Evolutionary conservation across 768 basidiomycete species (phyloP).

Genomic region (Suillus paluster): DNA sequence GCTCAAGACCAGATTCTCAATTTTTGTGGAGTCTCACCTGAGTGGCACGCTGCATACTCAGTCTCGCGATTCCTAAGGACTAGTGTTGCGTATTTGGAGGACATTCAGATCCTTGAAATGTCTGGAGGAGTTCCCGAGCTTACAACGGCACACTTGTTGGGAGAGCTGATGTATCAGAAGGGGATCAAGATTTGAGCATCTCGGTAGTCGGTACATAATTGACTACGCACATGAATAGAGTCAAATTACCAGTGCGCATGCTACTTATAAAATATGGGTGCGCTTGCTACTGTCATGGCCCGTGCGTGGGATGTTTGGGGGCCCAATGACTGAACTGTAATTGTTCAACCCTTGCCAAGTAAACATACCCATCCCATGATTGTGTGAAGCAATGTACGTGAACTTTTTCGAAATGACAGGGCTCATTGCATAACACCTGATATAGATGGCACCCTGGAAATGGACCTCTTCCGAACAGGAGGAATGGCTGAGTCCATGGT

Average conservation of each 20-base stretch:
- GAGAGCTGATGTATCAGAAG: too few relatives aligned
- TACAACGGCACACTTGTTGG: too few relatives aligned
- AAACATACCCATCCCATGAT: neutral
- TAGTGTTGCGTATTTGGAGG: too few relatives aligned
- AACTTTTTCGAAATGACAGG: slow-evolving; percentile 1
- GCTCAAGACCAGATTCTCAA: neutral
- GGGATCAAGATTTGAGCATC: too few relatives aligned
- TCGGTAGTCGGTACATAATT: too few relatives aligned
- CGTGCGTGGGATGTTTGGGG: neutral
- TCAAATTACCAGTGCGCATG: too few relatives aligned
- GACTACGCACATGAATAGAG: too few relatives aligned
- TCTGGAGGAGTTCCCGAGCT: too few relatives aligned
- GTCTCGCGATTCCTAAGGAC: neutral
- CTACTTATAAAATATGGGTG: too few relatives aligned
- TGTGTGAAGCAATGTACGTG: neutral
- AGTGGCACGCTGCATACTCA: neutral
- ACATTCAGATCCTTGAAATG: too few relatives aligned
- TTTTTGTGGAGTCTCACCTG: neutral
- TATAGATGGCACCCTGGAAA: neutral
- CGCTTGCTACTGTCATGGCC: too few relatives aligned
- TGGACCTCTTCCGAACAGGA: neutral
- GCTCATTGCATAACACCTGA: neutral
- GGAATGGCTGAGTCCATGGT: neutral
- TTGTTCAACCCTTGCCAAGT: neutral
- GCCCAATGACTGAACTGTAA: neutral